Percentiles rank a stretch among this genome's conserved stretches.
These are phyloP conservation scores for Tilletia caries DNA, from an alignment of 1,284 basidiomycete species.

Conservation along the genomic window DNA sequence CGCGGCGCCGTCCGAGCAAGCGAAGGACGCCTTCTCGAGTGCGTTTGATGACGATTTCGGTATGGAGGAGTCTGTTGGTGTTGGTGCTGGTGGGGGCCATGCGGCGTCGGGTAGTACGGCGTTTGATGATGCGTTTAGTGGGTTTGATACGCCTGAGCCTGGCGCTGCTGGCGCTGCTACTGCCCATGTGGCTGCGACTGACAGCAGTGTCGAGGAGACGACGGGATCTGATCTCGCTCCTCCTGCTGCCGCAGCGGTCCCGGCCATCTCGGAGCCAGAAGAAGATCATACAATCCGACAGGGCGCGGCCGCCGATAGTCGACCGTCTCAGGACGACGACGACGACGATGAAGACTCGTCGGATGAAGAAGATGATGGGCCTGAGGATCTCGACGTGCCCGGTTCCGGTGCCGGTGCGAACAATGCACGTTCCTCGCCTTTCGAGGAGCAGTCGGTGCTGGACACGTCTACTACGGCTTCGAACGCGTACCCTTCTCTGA, in stretches of 20 bases:
- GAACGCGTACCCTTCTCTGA: no score
- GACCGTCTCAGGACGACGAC: conserved; percentile 3
- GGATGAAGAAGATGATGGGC: conserved; percentile 1
- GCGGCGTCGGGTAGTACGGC: conserved; percentile 18
- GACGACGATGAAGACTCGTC: not conserved
- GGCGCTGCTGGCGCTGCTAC: no score
- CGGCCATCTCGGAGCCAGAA: no score
- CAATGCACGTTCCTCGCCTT: not conserved
- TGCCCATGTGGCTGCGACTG: no score
- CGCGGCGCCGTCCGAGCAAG: conserved; percentile 17
- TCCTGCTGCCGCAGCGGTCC: no score
- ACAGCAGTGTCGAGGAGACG: no score
- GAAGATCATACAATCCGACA: no score
- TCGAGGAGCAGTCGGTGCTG: no score
- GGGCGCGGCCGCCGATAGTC: no score
- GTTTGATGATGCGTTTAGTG: conserved; percentile 41
- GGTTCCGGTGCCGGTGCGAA: not conserved
- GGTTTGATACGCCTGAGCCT: conserved; percentile 37
- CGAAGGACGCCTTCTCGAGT: conserved; percentile 12
- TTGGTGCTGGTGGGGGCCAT: conserved; percentile 13
- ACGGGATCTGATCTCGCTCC: no score
- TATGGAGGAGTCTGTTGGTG: conserved; percentile 26
- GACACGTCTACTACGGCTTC: no score
- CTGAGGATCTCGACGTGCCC: conserved; percentile 1
- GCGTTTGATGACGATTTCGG: conserved; percentile 48